phyloP scores from a whole-genome alignment of 331 rosid genomes.

The Acacia concinna region DNA sequence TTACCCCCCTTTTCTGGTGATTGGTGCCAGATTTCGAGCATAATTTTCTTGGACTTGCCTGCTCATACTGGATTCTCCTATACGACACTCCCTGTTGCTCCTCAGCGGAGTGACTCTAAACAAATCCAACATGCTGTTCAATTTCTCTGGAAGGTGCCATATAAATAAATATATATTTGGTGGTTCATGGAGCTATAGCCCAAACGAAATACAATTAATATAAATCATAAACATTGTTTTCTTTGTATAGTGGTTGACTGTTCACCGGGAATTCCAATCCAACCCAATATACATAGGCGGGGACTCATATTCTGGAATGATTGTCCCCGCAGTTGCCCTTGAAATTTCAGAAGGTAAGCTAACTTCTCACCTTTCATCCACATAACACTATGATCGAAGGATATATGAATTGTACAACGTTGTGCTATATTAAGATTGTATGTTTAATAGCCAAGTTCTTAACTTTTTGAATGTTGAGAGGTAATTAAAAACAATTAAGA shows the following conservation, averaged over 20 bases:
- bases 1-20: neutral
- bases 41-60: constrained; percentile 48
- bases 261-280: constrained; percentile 40
- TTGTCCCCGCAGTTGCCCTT: constrained; percentile 32
- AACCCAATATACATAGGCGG: constrained; percentile 44
- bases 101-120: constrained; percentile 23
- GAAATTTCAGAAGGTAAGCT: constrained; percentile 41
- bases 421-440: neutral
- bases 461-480: too few species aligned
- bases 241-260: constrained; percentile 38
- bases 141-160: constrained; percentile 33
- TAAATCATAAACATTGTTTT: neutral
- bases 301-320: constrained; percentile 48
- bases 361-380: neutral
- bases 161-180: too few species aligned
- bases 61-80: constrained; percentile 53
- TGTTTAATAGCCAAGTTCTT: neutral
- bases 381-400: neutral
- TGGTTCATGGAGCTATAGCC: too few species aligned
- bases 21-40: constrained; percentile 35
- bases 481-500: too few species aligned
- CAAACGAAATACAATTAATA: too few species aligned
- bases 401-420: neutral
- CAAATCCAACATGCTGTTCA: constrained; percentile 35
- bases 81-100: constrained; percentile 19